Base-by-base conservation (phyloP, 139 green algal genomes). In the Asterochloris erici region DNA sequence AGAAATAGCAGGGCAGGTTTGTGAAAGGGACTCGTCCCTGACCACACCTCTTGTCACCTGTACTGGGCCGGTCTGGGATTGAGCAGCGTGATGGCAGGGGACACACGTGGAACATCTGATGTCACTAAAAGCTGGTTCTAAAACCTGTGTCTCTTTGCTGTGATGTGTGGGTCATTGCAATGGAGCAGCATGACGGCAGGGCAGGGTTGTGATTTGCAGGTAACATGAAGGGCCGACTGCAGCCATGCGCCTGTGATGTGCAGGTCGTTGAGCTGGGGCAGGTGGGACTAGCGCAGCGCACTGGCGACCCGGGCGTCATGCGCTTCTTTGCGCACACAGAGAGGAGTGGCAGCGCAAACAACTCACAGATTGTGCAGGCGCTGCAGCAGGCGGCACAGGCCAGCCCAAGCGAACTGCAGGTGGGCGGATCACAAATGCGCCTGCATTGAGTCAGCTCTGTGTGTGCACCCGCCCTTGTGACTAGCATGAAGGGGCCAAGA, bases 261-360 rank as follows among this genome's bases (percentile, higher is more conserved):
- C 73, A 94, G 85, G 86, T 96, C 6, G 27, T 96, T 15, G 92
- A 95, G 73, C 79, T 96, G 26, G 86, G 86, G 11, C 87, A 89
- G 63, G 78, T 96, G 12, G 92, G 90, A 11, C 61, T 80, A 0
- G 78, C 84, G 24, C 24, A 60, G 9, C 47, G 38, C 17, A 29
- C n/a, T 15, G 19, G n/a, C 9, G 64, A 21, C 9, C 64, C 66
- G 24, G 71, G 61, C 70, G 21, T 60, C 27, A 73, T 54, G 38
- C 38, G 85, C 61, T 82, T 94, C 68, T 93, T 82, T 79, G 38
- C 84, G 38, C 92, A 96, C 85, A 77, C 79, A 0, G 89, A 93
- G 79, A 81, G 19, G 11, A 63, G 62, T 38, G 75, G 28, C 63
- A 91, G 85, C 84, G 88, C 87, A 4, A 64, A 91, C 73, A 68